A percentile compares a stretch with the other conserved stretches of the same genome.
These are phyloP conservation scores for Marasmius fiardii DNA, from an alignment of 1,284 basidiomycete species.

Conservation along the genomic window DNA sequence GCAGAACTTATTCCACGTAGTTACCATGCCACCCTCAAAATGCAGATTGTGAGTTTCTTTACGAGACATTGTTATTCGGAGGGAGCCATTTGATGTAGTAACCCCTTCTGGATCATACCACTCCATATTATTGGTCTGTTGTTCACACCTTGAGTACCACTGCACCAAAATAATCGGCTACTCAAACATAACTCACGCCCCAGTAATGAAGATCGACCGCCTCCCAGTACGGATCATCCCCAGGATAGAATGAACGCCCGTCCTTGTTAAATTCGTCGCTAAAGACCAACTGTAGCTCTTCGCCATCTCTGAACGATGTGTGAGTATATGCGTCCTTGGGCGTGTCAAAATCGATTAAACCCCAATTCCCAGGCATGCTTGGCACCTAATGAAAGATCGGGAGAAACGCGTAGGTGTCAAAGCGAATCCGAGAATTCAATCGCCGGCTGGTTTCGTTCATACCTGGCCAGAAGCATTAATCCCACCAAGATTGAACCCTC, in stretches of 20 bases:
- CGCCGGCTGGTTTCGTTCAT: slow-evolving; percentile 20
- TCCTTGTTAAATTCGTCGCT: slow-evolving; percentile 89
- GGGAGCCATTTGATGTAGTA: slow-evolving; percentile 73
- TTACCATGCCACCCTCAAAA: slow-evolving; percentile 62
- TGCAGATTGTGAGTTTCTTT: slow-evolving; percentile 49
- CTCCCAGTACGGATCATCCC: slow-evolving; percentile 76
- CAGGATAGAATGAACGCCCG: slow-evolving; percentile 77
- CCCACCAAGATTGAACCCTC: slow-evolving; percentile 79
- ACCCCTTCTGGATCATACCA: slow-evolving; percentile 79
- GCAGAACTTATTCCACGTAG: slow-evolving; percentile 91
- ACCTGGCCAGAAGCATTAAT: slow-evolving; percentile 79
- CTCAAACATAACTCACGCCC: slow-evolving; percentile 26
- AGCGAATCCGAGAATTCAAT: slow-evolving; percentile 34
- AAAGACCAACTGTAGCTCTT: slow-evolving; percentile 69
- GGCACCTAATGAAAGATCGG: slow-evolving; percentile 60
- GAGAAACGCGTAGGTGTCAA: slow-evolving; percentile 35
- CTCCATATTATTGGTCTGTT: slow-evolving; percentile 46
- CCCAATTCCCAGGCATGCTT: slow-evolving; percentile 59
- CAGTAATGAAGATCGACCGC: slow-evolving; percentile 61
- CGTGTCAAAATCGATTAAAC: slow-evolving; percentile 77
- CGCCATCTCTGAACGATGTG: slow-evolving; percentile 48
- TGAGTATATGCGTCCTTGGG: slow-evolving; percentile 61
- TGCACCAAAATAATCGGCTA: not conserved
- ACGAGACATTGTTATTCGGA: slow-evolving; percentile 75
- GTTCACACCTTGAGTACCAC: not conserved